Base-by-base conservation (phyloP, 805 yeast genomes). In the Metahyphopichia silvanorum region DNA sequence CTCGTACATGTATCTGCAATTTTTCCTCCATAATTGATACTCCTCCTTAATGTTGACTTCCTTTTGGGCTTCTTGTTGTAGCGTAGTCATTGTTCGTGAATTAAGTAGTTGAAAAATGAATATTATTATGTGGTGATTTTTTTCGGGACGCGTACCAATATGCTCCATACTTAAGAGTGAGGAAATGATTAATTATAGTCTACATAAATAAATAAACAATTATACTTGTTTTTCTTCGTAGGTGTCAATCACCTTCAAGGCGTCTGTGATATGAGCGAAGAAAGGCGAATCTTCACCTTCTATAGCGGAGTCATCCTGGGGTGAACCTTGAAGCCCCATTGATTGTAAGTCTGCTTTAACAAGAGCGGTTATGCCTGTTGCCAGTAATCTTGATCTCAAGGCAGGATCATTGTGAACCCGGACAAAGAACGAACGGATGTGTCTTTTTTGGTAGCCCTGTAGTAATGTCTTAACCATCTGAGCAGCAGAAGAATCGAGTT, bases 1-100 rank as follows among this genome's bases (percentile, higher is more conserved):
- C 46, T 84, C 88, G 44, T 85, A 85, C 93, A 85, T 83, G 45
- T 71, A 77, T 9, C 85, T 81, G 43, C 89, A 84, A 48, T 83
- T 85, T 49, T 83, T 77, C 38, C 86, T 71, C 95, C 95, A 85
- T 40, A 84, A 55, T 38, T 81, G 78, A 51, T 85, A 84, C 52
- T 85, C 94, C 43, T 76, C 80, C 39, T 75, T 62, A 33, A 76
- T 71, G 10, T 76, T 63, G 31, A 67, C 47, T 39, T 69, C 74
- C 22, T 55, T 53, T 24, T 63, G 63, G 12, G 38, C 33, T 26
- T 43, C 49, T 28, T 11, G 34, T n/a, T 23, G 25, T n/a, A n/a
- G n/a, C n/a, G n/a, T n/a, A n/a, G n/a, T n/a, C n/a, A n/a, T n/a
- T n/a, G n/a, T n/a, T n/a, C n/a, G n/a, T n/a, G n/a, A n/a, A n/a